These are phyloP conservation scores for Solanum medicagineum DNA, from an alignment of 257 asterid species.

Conservation along the genomic window DNA sequence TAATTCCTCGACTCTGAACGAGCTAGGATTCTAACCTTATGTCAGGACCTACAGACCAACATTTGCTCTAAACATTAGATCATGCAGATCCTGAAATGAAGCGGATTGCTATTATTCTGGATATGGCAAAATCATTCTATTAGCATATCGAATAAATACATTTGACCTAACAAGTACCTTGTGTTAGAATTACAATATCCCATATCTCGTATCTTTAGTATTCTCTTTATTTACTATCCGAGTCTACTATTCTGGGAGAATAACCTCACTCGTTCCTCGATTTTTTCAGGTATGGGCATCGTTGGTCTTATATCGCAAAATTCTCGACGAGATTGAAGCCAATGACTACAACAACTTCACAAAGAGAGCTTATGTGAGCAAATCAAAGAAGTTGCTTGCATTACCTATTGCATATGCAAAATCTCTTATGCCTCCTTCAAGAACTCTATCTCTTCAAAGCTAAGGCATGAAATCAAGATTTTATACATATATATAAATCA, in stretches of 20 bases:
- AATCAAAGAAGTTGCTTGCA: conserved; percentile 73
- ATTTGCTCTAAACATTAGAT: neutral
- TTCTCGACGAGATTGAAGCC: conserved; percentile 91
- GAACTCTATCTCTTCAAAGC: conserved; percentile 11
- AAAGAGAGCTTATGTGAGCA: conserved; percentile 80
- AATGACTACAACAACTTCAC: conserved; percentile 97
- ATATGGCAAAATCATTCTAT: neutral
- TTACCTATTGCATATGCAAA: conserved; percentile 88
- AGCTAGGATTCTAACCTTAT: neutral
- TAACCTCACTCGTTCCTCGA: neutral
- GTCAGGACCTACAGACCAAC: neutral
- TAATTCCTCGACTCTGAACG: neutral
- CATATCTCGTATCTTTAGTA: neutral
- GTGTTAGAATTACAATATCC: neutral
- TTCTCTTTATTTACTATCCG: neutral
- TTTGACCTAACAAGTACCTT: neutral
- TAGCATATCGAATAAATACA: neutral
- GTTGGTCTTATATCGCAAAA: conserved; percentile 56
- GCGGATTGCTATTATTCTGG: neutral
- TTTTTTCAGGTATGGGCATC: conserved; percentile 81
- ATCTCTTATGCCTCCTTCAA: conserved; percentile 67
- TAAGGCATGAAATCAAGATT: conserved; percentile 27
- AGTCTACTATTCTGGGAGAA: neutral
- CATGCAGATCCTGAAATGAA: neutral
- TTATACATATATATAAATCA: neutral